Evolutionary conservation across 1,284 basidiomycete species (phyloP).

Genomic region (Ceratobasidium theobromae): DNA sequence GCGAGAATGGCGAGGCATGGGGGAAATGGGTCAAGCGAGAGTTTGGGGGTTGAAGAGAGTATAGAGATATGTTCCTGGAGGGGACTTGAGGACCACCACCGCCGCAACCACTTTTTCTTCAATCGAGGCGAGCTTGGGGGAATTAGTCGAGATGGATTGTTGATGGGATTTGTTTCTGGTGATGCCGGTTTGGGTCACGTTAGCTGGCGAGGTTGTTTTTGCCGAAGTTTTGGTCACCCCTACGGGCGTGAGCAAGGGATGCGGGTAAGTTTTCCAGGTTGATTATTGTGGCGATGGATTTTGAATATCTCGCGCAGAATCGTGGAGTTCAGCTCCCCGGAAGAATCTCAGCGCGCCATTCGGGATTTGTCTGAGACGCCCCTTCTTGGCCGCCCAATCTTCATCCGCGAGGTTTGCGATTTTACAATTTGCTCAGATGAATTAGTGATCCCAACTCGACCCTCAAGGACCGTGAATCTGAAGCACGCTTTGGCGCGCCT

Average conservation of each 20-base stretch:
- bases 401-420: slow-evolving; percentile 82
- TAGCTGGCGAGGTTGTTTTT: slow-evolving; percentile 97
- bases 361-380: slow-evolving; percentile 84
- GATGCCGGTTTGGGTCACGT: slow-evolving; percentile 60
- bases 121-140: slow-evolving; percentile 32
- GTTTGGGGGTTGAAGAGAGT: neutral
- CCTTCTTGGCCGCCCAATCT: slow-evolving; percentile 88
- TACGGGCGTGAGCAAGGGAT: slow-evolving; percentile 95
- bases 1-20: neutral
- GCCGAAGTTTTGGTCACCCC: slow-evolving; percentile 97
- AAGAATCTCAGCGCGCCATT: slow-evolving; percentile 84
- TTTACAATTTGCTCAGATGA: slow-evolving; percentile 45
- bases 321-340: slow-evolving; percentile 83
- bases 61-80: neutral
- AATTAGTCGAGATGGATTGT: slow-evolving; percentile 35
- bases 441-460: no score
- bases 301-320: slow-evolving; percentile 56
- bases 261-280: slow-evolving; percentile 70
- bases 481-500: slow-evolving; percentile 90
- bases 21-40: slow-evolving; percentile 8
- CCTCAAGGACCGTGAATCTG: slow-evolving; percentile 88
- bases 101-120: slow-evolving; percentile 28
- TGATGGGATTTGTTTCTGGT: slow-evolving; percentile 37
- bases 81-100: slow-evolving; percentile 24
- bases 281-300: neutral